Evolutionary conservation across 2,329 filamentous ascomycete species (phyloP).

Genomic region (Erysiphe pulchra): DNA sequence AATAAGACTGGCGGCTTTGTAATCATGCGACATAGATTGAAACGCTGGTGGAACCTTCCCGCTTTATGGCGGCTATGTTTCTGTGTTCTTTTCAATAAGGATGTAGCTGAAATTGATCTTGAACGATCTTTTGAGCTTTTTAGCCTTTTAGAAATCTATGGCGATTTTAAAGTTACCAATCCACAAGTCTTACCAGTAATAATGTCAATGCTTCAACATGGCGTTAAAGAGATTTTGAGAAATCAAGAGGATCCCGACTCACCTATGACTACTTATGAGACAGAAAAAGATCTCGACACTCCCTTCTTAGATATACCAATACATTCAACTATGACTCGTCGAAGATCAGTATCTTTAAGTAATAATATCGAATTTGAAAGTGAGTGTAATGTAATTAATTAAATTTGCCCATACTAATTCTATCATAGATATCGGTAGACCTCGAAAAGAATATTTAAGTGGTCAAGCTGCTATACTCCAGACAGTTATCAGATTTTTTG

Average conservation of each 20-base stretch:
- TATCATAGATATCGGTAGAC: slow-evolving; percentile 15
- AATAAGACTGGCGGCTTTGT: slow-evolving; percentile 77
- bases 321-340: slow-evolving; percentile 2
- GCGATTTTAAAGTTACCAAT: slow-evolving; percentile 39
- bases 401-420: slow-evolving; percentile 1
- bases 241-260: slow-evolving; percentile 34
- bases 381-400: slow-evolving; percentile 14
- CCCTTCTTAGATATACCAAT: not conserved
- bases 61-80: slow-evolving; percentile 73
- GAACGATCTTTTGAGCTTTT: slow-evolving; percentile 49
- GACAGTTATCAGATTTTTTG: slow-evolving; percentile 53
- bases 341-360: slow-evolving; percentile 38
- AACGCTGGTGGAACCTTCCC: slow-evolving; percentile 69
- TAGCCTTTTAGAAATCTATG: slow-evolving; percentile 50
- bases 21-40: slow-evolving; percentile 60
- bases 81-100: slow-evolving; percentile 63
- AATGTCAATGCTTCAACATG: slow-evolving; percentile 65
- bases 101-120: slow-evolving; percentile 50
- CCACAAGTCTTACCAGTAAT: slow-evolving; percentile 61
- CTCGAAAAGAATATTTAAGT: slow-evolving; percentile 22
- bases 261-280: slow-evolving; percentile 14
- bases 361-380: slow-evolving; percentile 29
- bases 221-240: slow-evolving; percentile 43
- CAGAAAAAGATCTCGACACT: slow-evolving; percentile 3
- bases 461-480: slow-evolving; percentile 42